Base-by-base conservation (phyloP, 805 yeast genomes). In the Yarrowia sp. region DNA sequence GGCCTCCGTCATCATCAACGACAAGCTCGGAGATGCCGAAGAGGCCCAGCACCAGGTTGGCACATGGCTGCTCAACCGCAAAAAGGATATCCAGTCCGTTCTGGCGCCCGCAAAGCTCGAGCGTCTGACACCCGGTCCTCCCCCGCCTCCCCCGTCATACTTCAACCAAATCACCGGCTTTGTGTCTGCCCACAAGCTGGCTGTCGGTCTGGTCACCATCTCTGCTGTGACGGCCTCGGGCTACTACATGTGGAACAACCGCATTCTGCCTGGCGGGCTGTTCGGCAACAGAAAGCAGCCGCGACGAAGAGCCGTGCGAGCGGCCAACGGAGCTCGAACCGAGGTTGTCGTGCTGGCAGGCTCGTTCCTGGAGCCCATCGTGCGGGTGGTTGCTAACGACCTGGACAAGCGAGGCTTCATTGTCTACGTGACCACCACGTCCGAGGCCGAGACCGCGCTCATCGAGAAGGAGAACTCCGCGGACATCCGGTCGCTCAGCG, bases 401-500 rank as follows among this genome's bases (percentile, higher is more conserved):
- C 78, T 90, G 65, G 91, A 88, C 65, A 80, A 80, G 46, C 77
- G 96, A 61, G 96, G 96, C 1, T 89, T 87, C 70, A 86, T 90
- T 31, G 91, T 90, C 3, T 90, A 86, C 70, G 78, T 90, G 65
- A 85, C 96, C 0, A 82, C 85, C n/a, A 71, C 81, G n/a, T 71
- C 77, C 6, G 82, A 80, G 63, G 89, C 84, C 27, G 79, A 77
- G 65, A 90, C 86, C 64, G 72, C 76, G 1, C 71, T 80, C 1
- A 74, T 74, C 38, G 69, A 73, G 10, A 70, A 70, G 29, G 88
- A 87, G 63, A 80, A 85, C 47, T 83, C 86, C 14, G 80, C 82
- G 22, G 96, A 90, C 70, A 81, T 89, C 62, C 82, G 87, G 66
- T 84, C 88, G 42, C 75, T 90, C 61, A 79, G 82, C 38, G 72